Evolutionary conservation across 2,329 filamentous ascomycete genomes (phyloP).

Genomic region (Teratosphaeria destructans): DNA sequence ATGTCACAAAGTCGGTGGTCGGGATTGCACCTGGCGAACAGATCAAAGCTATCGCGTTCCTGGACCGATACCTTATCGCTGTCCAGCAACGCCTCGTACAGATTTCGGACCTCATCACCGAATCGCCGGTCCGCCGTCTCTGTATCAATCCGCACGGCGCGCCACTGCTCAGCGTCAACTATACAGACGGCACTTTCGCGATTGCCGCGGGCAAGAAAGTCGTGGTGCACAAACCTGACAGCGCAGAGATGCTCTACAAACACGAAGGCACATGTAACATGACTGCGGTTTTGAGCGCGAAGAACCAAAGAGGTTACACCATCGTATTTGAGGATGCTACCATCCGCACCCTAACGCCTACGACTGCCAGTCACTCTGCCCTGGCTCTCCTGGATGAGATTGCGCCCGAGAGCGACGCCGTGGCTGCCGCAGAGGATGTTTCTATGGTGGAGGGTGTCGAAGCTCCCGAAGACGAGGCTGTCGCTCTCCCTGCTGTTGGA

Average conservation of each 20-base stretch:
- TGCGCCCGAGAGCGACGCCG: background rate
- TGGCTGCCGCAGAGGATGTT: conserved; percentile 3
- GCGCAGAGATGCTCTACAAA: conserved; percentile 44
- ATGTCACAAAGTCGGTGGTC: background rate
- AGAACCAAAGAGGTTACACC: conserved; percentile 60
- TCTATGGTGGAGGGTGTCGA: background rate
- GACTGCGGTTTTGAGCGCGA: conserved; percentile 55
- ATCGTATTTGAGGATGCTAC: conserved; percentile 66
- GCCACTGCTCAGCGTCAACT: conserved; percentile 55
- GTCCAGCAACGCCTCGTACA: conserved; percentile 61
- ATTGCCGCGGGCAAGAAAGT: conserved; percentile 26
- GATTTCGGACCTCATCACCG: conserved; percentile 76
- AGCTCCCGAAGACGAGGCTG: background rate
- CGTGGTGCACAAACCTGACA: conserved; percentile 53
- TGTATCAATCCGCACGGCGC: conserved; percentile 7
- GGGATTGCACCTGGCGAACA: conserved; percentile 11
- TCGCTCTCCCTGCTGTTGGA: background rate
- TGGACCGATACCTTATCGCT: conserved; percentile 64
- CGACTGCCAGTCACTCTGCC: conserved; percentile 3
- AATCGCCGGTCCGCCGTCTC: conserved; percentile 42
- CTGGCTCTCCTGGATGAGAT: background rate
- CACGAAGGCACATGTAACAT: conserved; percentile 35
- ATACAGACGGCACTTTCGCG: conserved; percentile 37
- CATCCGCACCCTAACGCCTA: conserved; percentile 42
- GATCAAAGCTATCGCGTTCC: conserved; percentile 48